Percentiles rank a stretch among this genome's conserved stretches.
Evolutionary conservation across 371 early-diverging fungal species (phyloP).

Genomic region (Catenaria anguillulae): DNA sequence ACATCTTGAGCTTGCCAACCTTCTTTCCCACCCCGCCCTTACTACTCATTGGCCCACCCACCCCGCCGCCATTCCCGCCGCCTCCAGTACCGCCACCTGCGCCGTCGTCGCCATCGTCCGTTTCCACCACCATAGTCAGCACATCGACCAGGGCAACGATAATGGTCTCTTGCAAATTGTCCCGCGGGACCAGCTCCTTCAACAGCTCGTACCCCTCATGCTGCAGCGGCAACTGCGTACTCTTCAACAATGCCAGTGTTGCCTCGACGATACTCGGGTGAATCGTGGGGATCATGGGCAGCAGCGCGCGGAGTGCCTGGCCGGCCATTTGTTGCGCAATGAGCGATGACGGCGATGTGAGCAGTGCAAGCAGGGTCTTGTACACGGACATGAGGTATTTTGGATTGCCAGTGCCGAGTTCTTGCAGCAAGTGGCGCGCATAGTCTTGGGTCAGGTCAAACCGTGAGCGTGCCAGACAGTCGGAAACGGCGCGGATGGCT

Average conservation of each 20-base stretch:
- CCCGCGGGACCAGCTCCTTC: conserved; percentile 22
- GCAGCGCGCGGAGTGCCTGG: conserved; percentile 30
- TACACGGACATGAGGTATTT: conserved; percentile 37
- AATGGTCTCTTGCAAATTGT: conserved; percentile 26
- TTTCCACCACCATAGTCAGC: conserved; percentile 21
- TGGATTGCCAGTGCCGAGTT: conserved; percentile 35
- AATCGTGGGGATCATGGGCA: conserved; percentile 29
- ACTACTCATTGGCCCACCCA: no score
- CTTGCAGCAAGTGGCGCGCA: conserved; percentile 27
- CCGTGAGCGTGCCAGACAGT: conserved; percentile 28
- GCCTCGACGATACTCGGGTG: conserved; percentile 31
- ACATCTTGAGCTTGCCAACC: neutral
- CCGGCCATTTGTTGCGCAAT: conserved; percentile 35
- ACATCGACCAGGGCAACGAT: conserved; percentile 24
- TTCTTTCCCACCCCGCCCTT: neutral
- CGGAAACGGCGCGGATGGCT: conserved; percentile 28
- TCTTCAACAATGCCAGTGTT: conserved; percentile 24
- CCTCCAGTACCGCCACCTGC: no score
- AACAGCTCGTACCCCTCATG: conserved; percentile 39
- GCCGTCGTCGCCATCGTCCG: conserved; percentile 16
- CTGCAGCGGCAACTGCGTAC: conserved; percentile 32
- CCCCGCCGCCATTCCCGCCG: no score
- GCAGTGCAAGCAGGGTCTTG: conserved; percentile 28
- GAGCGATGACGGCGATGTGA: conserved; percentile 22
- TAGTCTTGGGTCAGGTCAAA: conserved; percentile 31